These are phyloP conservation scores for Mimosa pudica DNA, from an alignment of 306 rosid species.

Conservation along the genomic window DNA sequence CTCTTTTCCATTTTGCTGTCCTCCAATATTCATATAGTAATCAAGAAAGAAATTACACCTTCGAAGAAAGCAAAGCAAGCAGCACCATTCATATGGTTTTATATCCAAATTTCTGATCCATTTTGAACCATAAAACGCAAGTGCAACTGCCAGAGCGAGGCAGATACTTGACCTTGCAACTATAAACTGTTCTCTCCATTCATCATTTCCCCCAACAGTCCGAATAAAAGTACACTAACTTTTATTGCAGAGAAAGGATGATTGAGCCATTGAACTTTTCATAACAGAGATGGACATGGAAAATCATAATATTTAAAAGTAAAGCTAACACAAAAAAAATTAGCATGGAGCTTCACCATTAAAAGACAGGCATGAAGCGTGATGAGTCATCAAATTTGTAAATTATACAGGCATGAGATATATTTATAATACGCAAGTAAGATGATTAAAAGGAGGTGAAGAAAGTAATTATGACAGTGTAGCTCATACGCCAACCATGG, in stretches of 20 bases:
- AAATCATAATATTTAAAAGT: not conserved
- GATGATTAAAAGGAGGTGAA: not conserved
- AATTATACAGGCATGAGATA: slow-evolving; percentile 13
- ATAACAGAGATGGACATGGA: not conserved
- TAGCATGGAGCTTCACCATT: not conserved
- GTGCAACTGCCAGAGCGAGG: not conserved
- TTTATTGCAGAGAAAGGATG: not conserved
- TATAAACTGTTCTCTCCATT: slow-evolving; percentile 34
- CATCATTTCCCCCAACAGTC: slow-evolving; percentile 26
- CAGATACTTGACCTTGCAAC: slow-evolving; percentile 31
- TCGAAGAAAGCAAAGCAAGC: not conserved
- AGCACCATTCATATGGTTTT: not conserved
- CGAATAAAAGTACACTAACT: slow-evolving; percentile 18
- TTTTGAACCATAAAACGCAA: not conserved
- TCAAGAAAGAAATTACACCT: slow-evolving; percentile 27
- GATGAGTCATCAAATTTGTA: slow-evolving; percentile 3
- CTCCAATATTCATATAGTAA: slow-evolving; percentile 5
- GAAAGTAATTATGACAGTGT: not conserved
- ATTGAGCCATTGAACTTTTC: not conserved
- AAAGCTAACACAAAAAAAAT: slow-evolving; percentile 17
- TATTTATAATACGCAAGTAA: not conserved
- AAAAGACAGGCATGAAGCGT: slow-evolving; percentile 10
- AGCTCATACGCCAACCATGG: not conserved
- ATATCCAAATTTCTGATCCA: not conserved
- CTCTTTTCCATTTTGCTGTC: slow-evolving; percentile 16